phyloP scores from a whole-genome alignment of 306 rosid genomes.

The Cicer yamashitae region DNA sequence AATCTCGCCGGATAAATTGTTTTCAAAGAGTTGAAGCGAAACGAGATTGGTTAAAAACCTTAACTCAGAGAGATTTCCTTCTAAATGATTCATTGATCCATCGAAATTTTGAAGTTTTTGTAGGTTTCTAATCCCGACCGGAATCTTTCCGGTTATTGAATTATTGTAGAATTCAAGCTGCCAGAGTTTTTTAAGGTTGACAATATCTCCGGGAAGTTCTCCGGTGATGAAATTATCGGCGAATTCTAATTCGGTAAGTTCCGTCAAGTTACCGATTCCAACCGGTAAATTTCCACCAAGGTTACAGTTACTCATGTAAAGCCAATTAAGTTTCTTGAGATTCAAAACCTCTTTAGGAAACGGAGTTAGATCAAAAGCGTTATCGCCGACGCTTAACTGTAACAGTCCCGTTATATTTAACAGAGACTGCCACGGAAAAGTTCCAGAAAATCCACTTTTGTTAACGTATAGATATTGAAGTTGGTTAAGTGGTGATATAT shows the following conservation, averaged over 20 bases:
- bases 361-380: slow-evolving; percentile 55
- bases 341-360: slow-evolving; percentile 60
- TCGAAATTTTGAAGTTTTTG: slow-evolving; percentile 59
- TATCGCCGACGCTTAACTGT: slow-evolving; percentile 79
- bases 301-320: slow-evolving; percentile 68
- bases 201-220: slow-evolving; percentile 72
- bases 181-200: slow-evolving; percentile 70
- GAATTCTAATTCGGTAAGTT: slow-evolving; percentile 67
- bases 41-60: slow-evolving; percentile 54
- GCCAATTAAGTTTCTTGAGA: slow-evolving; percentile 63
- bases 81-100: slow-evolving; percentile 60
- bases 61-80: slow-evolving; percentile 72
- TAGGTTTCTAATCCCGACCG: slow-evolving; percentile 65
- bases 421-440: slow-evolving; percentile 79
- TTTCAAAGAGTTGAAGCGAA: slow-evolving; percentile 66
- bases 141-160: slow-evolving; percentile 66
- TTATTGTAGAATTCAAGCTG: slow-evolving; percentile 71
- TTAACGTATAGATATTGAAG: slow-evolving; percentile 64
- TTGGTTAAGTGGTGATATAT: slow-evolving; percentile 53
- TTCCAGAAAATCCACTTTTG: slow-evolving; percentile 67
- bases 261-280: slow-evolving; percentile 69
- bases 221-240: slow-evolving; percentile 66
- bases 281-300: slow-evolving; percentile 68
- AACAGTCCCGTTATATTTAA: slow-evolving; percentile 55
- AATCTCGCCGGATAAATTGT: slow-evolving; percentile 62